Evolutionary conservation across 164 flowering plant genomes (phyloP), one percentile per base, ranked within the genome.

Genomic region (Brasenia schreberi): DNA sequence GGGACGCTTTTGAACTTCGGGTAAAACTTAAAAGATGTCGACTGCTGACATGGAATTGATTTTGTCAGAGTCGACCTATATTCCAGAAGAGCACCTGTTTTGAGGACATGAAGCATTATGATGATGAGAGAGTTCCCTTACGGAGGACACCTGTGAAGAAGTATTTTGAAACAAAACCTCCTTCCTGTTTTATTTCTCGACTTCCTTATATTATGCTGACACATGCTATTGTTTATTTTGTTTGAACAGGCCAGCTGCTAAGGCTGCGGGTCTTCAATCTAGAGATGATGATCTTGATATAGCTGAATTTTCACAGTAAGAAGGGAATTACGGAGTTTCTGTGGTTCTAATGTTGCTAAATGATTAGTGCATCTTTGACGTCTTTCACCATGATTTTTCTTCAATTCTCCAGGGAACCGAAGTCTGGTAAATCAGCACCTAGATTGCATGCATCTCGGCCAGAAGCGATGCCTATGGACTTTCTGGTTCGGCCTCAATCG

Each of bases 31-130:
- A 49, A 49, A 49, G 16, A 49, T 9, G 53, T 12, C 12, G 56
- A 49, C 16, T 33, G 39, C 16, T 49, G 56, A 49, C 16, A 49
- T 49, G 12, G 16, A 49, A 49, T 49, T 49, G 56, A 49, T 49
- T 59, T 19, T 65, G 14, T 82, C 92, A 95, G 99, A 88, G 97
- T 75, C 93, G 97, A 27, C 97, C 99, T 0, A 95, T 95, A 75
- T 95, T 92, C 66, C 89, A 92, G 64, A 95, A 92, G 78, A 95
- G 97, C 74, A 95, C 99, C 11, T 80, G 97, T 65, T 95, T 84
- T 81, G 97, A 95, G 78, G 97, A 95, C 72, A 90, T 95, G 97
- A 79, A 85, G 72, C 79, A 70, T 65, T 60, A 65, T 62, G 97
- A 95, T 52, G 97, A 92, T 61, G 97, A 87, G 59, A 84, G 90